A percentile compares a stretch with the other conserved stretches of the same genome.
phyloP scores from a whole-genome alignment of 495 filamentous ascomycete species.

The Neurospora hispaniola region DNA sequence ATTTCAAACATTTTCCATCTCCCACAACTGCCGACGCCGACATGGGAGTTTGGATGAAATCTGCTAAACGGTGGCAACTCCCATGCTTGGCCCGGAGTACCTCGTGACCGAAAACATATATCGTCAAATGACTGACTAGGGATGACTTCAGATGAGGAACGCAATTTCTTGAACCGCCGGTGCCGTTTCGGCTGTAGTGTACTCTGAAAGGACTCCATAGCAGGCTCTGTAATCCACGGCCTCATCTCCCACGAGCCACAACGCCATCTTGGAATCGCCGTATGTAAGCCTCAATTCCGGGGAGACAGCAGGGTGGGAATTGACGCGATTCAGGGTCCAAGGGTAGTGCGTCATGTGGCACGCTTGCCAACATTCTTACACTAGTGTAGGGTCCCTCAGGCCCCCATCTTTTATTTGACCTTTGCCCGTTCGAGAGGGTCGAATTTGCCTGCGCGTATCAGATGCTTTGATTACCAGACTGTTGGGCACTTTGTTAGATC shows the following conservation, averaged over 20 bases:
- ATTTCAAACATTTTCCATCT: background rate
- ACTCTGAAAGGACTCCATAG: background rate
- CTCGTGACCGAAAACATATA: background rate
- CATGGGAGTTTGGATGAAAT: background rate
- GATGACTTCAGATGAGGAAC: background rate
- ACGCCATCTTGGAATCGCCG: background rate
- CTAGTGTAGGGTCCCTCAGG: background rate
- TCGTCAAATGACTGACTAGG: background rate
- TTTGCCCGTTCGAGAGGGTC: background rate
- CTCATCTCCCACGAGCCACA: background rate
- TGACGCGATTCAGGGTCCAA: background rate
- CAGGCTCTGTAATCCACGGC: background rate
- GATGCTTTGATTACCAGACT: background rate
- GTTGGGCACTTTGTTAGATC: background rate
- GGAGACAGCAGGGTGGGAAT: background rate
- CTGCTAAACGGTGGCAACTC: background rate
- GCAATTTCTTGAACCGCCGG: background rate
- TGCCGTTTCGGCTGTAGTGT: background rate
- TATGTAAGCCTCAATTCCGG: background rate
- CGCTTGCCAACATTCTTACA: background rate
- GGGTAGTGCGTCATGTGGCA: background rate
- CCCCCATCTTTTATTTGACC: background rate
- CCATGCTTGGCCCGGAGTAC: background rate
- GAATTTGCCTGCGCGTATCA: background rate
- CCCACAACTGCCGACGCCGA: background rate